Evolutionary conservation across 345 rosid species (phyloP).

Genomic region (Salix brachista): DNA sequence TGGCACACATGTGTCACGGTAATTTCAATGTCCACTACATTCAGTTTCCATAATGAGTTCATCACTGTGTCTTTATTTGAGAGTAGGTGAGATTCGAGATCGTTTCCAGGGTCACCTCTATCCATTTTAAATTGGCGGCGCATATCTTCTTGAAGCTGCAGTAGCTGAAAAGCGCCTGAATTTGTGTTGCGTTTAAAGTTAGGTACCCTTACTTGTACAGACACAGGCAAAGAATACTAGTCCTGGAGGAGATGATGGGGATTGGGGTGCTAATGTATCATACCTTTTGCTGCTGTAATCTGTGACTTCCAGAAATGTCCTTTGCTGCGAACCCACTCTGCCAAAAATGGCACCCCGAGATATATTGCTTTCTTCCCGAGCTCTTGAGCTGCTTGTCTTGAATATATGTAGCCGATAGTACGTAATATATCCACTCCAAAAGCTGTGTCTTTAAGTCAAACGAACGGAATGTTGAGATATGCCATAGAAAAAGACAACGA

Average conservation of each 20-base stretch:
- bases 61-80: slow-evolving; percentile 66
- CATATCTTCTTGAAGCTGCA: slow-evolving; percentile 88
- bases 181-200: not conserved
- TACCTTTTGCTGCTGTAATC: slow-evolving; percentile 73
- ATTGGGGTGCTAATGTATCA: not conserved
- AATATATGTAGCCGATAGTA: slow-evolving; percentile 58
- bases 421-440: slow-evolving; percentile 52
- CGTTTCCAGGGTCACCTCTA: slow-evolving; percentile 50
- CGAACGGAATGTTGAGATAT: not conserved
- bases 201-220: not conserved
- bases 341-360: slow-evolving; percentile 64
- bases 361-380: slow-evolving; percentile 69
- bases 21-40: slow-evolving; percentile 85
- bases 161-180: slow-evolving; percentile 83
- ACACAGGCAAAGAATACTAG: not conserved
- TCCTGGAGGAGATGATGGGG: not conserved
- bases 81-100: slow-evolving; percentile 65
- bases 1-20: slow-evolving; percentile 79
- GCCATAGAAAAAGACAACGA: not conserved
- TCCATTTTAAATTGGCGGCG: slow-evolving; percentile 55
- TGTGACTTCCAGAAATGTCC: slow-evolving; percentile 78
- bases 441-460: slow-evolving; percentile 31
- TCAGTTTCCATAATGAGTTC: slow-evolving; percentile 84
- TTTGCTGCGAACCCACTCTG: slow-evolving; percentile 67
- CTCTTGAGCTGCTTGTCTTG: slow-evolving; percentile 66